Evolutionary conservation across 805 yeast genomes (phyloP).

Genomic region (Metahyphopichia silvanorum): DNA sequence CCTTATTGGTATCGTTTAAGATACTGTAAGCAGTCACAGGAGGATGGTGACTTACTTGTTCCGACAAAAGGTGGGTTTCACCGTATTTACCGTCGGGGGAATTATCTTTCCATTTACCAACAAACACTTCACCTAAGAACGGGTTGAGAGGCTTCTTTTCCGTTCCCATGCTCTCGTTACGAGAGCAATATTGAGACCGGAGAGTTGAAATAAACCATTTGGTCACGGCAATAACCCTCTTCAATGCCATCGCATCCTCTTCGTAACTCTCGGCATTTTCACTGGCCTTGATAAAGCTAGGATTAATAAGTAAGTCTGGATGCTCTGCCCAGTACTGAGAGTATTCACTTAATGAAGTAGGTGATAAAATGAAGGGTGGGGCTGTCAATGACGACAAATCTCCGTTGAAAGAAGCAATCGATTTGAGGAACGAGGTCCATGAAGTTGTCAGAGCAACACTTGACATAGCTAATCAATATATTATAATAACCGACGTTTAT

Average conservation of each 20-base stretch:
- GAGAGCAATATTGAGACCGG: slow-evolving; percentile 88
- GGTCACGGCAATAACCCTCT: slow-evolving; percentile 77
- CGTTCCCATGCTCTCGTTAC: slow-evolving; percentile 88
- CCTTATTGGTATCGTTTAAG: slow-evolving; percentile 66
- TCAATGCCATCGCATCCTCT: slow-evolving; percentile 43
- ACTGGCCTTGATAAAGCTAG: slow-evolving; percentile 48
- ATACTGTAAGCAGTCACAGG: slow-evolving; percentile 94
- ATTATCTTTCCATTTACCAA: slow-evolving; percentile 77
- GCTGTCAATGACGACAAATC: slow-evolving; percentile 93
- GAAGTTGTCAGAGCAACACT: slow-evolving; percentile 37
- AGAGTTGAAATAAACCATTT: slow-evolving; percentile 90
- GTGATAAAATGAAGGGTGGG: slow-evolving; percentile 93
- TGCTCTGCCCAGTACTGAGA: slow-evolving; percentile 97
- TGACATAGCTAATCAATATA: slow-evolving; percentile 12
- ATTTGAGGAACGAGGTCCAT: slow-evolving; percentile 91
- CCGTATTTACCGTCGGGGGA: slow-evolving; percentile 53
- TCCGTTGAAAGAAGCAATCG: slow-evolving; percentile 89
- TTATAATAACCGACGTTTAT: too few relatives aligned
- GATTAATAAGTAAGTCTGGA: slow-evolving; percentile 76
- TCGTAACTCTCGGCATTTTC: slow-evolving; percentile 36
- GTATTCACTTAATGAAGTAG: slow-evolving; percentile 85
- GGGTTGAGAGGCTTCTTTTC: slow-evolving; percentile 98
- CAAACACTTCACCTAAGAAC: slow-evolving; percentile 89
- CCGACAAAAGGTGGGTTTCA: slow-evolving; percentile 75
- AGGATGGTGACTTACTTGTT: slow-evolving; percentile 97